Evolutionary conservation across 2,329 filamentous ascomycete species (phyloP).

Genomic region (Teratosphaeria viscida): DNA sequence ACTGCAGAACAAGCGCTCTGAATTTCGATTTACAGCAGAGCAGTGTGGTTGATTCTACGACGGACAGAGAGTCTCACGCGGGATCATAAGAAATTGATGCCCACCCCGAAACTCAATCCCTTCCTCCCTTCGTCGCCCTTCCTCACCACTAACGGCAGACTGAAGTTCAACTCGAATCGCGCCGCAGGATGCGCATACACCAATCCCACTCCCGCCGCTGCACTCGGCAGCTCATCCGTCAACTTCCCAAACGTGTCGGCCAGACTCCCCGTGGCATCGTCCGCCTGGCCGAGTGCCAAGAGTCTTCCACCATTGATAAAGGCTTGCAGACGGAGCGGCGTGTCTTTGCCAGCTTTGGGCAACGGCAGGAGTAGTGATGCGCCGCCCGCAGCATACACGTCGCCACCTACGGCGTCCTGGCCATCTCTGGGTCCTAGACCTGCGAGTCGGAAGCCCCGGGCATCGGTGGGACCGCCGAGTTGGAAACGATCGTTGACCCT

Average conservation of each 20-base stretch:
- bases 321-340: conserved; percentile 73
- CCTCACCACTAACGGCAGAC: conserved; percentile 69
- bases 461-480: conserved; percentile 86
- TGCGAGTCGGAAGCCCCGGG: conserved; percentile 83
- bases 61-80: background rate
- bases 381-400: conserved; percentile 82
- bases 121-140: conserved; percentile 81
- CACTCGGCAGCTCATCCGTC: conserved; percentile 65
- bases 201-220: conserved; percentile 77
- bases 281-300: conserved; percentile 56
- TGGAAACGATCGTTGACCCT: conserved; percentile 91
- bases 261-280: conserved; percentile 46
- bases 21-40: background rate
- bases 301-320: conserved; percentile 87
- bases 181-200: conserved; percentile 93
- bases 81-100: conserved; percentile 79
- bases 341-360: conserved; percentile 70
- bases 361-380: conserved; percentile 78
- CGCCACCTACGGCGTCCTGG: conserved; percentile 75
- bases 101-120: conserved; percentile 88
- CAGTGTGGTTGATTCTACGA: background rate
- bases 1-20: background rate
- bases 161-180: conserved; percentile 92
- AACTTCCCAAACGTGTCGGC: conserved; percentile 58
- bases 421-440: conserved; percentile 86